A percentile compares a stretch with the other conserved stretches of the same genome.
Evolutionary conservation across 768 basidiomycete genomes (phyloP).

Genomic region (Serendipita sp.): DNA sequence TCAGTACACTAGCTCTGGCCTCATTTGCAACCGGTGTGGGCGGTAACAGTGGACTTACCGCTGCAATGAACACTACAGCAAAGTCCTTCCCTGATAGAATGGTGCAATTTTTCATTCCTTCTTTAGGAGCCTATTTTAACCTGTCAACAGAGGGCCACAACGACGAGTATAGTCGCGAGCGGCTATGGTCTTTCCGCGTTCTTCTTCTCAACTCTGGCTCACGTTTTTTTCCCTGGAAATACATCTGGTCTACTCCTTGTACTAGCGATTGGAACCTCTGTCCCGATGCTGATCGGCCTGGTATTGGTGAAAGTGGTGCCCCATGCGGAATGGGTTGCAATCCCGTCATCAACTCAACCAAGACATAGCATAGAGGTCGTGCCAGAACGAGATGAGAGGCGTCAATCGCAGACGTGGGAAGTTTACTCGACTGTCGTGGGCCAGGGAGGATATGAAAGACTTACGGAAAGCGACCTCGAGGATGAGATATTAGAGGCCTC

Average conservation of each 20-base stretch:
- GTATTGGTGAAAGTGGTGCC: constrained; percentile 60
- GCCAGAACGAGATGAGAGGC: constrained; percentile 6
- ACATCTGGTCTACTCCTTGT: constrained; percentile 63
- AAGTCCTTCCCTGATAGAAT: constrained; percentile 62
- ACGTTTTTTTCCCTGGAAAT: constrained; percentile 56
- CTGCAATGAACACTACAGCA: constrained; percentile 68
- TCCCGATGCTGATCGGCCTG: constrained; percentile 66
- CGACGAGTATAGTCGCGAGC: constrained; percentile 64
- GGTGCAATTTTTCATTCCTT: constrained; percentile 29
- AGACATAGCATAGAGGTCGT: constrained; percentile 9
- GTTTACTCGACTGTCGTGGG: constrained; percentile 5
- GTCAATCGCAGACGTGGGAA: constrained; percentile 1
- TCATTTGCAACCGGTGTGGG: constrained; percentile 65
- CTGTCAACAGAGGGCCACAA: constrained; percentile 44
- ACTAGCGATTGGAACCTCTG: constrained; percentile 60
- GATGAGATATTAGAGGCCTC: constrained; percentile 6
- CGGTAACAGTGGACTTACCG: constrained; percentile 51
- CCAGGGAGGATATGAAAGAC: constrained; percentile 5
- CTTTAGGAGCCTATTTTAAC: neutral
- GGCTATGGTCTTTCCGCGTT: constrained; percentile 89
- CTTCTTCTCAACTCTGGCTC: constrained; percentile 66
- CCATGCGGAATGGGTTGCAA: constrained; percentile 19
- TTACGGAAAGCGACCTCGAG: neutral
- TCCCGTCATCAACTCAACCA: neutral
- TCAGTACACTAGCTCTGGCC: constrained; percentile 41